Evolutionary conservation across 2,329 filamentous ascomycete species (phyloP).

Genomic region (Teratosphaeria pseudoeucalypti): DNA sequence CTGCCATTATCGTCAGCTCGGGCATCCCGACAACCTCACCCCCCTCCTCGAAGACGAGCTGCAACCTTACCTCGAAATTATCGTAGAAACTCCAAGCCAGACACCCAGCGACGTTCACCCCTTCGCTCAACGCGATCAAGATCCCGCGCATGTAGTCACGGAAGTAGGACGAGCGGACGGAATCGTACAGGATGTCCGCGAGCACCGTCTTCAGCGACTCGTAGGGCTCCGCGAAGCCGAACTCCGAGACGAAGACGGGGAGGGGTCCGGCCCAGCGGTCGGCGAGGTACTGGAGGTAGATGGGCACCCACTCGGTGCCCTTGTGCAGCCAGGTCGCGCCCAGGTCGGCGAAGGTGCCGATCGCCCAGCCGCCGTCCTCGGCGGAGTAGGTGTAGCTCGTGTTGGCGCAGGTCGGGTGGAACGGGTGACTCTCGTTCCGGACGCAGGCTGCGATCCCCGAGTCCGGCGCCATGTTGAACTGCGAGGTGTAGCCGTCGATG

Average conservation of each 20-base stretch:
- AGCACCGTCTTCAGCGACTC: conserved; percentile 21
- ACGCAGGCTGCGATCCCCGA: conserved; percentile 29
- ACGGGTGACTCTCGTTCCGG: conserved; percentile 22
- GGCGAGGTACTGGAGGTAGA: conserved; percentile 22
- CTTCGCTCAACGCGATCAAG: conserved; percentile 25
- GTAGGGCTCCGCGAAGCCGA: conserved; percentile 28
- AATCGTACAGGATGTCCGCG: conserved; percentile 22
- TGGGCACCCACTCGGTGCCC: conserved; percentile 26
- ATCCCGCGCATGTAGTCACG: conserved; percentile 25
- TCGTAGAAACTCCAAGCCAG: conserved; percentile 29
- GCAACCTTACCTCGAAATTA: conserved; percentile 23
- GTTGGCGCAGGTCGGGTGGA: conserved; percentile 27
- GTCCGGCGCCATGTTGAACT: conserved; percentile 26
- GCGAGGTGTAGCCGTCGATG: conserved; percentile 28
- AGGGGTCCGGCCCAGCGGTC: conserved; percentile 19
- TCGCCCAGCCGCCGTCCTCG: conserved; percentile 20
- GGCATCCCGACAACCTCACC: too few relatives aligned
- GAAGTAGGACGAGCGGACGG: conserved; percentile 24
- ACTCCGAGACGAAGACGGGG: conserved; percentile 26
- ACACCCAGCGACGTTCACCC: conserved; percentile 26
- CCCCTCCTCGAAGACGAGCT: background rate
- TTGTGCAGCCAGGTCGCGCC: conserved; percentile 25
- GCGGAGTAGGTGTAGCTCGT: conserved; percentile 24
- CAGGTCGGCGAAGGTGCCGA: conserved; percentile 23
- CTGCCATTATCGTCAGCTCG: conserved; percentile 1